Percentiles rank a stretch among this genome's conserved stretches.
phyloP scores from a whole-genome alignment of 2,329 filamentous ascomycete species.

The Nothophaeocryptopus gaeumannii region DNA sequence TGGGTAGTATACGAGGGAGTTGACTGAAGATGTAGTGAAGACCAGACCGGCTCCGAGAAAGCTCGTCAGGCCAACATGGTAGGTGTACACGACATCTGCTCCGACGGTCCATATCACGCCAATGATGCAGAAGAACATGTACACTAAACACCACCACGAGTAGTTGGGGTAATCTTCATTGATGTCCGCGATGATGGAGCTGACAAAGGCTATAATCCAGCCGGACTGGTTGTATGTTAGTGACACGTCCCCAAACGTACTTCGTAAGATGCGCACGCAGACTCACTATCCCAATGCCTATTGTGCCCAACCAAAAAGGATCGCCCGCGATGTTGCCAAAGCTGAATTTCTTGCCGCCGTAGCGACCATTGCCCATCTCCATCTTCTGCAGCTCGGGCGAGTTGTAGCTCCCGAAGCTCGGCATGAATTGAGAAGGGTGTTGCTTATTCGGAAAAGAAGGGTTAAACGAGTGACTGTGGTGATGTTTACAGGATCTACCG shows the following conservation, averaged over 20 bases:
- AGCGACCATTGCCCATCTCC: slow-evolving; percentile 31
- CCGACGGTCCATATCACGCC: slow-evolving; percentile 80
- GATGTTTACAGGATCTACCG: slow-evolving; percentile 6
- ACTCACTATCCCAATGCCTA: slow-evolving; percentile 86
- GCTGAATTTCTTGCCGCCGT: slow-evolving; percentile 57
- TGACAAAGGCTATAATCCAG: slow-evolving; percentile 90
- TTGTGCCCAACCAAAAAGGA: slow-evolving; percentile 90
- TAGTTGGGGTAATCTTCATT: slow-evolving; percentile 70
- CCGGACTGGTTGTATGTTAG: slow-evolving; percentile 62
- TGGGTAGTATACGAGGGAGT: slow-evolving; percentile 75
- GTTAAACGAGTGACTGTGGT: slow-evolving; percentile 21
- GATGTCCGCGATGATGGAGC: slow-evolving; percentile 70
- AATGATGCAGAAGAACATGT: slow-evolving; percentile 77
- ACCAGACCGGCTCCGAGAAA: slow-evolving; percentile 82
- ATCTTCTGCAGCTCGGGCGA: slow-evolving; percentile 32
- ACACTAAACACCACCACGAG: slow-evolving; percentile 87
- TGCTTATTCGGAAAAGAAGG: slow-evolving; percentile 5
- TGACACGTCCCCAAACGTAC: background rate
- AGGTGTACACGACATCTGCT: slow-evolving; percentile 79
- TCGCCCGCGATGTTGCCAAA: slow-evolving; percentile 91
- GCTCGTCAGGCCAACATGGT: slow-evolving; percentile 87
- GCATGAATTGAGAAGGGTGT: slow-evolving; percentile 23
- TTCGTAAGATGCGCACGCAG: background rate
- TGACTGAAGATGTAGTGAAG: slow-evolving; percentile 80
- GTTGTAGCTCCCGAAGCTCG: slow-evolving; percentile 24